Evolutionary conservation across 139 green algal species (phyloP).

Genomic region (Micractinium sp.): DNA sequence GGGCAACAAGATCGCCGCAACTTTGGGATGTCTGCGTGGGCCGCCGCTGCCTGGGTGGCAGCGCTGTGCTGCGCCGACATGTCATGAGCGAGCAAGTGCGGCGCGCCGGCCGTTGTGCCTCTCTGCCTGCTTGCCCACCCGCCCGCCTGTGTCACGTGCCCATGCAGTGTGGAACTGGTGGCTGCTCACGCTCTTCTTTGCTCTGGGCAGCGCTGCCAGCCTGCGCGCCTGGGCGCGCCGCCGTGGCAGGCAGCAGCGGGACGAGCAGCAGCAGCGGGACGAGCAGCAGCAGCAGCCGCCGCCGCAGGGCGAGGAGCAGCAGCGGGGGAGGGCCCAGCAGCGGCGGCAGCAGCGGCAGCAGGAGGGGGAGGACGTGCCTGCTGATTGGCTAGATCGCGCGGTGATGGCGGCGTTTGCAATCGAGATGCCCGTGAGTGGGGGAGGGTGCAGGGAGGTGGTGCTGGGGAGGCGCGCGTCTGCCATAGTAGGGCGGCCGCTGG

Average conservation of each 20-base stretch:
- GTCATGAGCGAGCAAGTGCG: too few relatives aligned
- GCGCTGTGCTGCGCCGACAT: too few relatives aligned
- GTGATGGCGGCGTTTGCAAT: not conserved
- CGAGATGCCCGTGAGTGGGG: conserved; percentile 5
- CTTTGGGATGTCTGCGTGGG: too few relatives aligned
- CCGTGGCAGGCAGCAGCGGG: not conserved
- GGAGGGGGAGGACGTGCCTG: not conserved
- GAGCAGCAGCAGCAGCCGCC: not conserved
- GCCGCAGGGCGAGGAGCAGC: not conserved
- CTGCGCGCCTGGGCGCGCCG: not conserved
- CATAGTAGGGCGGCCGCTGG: not conserved
- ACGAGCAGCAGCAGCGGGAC: not conserved
- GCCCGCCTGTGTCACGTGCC: not conserved
- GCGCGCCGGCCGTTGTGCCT: too few relatives aligned
- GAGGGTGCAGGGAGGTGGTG: not conserved
- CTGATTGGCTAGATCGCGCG: not conserved
- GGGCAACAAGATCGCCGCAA: too few relatives aligned
- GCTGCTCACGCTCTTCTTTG: conserved; percentile 31
- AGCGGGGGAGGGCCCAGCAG: not conserved
- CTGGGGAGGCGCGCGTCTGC: not conserved
- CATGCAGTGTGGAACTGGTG: conserved; percentile 37
- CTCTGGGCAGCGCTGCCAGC: not conserved
- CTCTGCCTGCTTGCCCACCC: not conserved
- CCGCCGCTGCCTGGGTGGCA: too few relatives aligned
- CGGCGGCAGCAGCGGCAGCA: not conserved